A percentile compares a stretch with the other conserved stretches of the same genome.
phyloP scores from a whole-genome alignment of 2,329 filamentous ascomycete species.

The Cryphonectria naterciae region DNA sequence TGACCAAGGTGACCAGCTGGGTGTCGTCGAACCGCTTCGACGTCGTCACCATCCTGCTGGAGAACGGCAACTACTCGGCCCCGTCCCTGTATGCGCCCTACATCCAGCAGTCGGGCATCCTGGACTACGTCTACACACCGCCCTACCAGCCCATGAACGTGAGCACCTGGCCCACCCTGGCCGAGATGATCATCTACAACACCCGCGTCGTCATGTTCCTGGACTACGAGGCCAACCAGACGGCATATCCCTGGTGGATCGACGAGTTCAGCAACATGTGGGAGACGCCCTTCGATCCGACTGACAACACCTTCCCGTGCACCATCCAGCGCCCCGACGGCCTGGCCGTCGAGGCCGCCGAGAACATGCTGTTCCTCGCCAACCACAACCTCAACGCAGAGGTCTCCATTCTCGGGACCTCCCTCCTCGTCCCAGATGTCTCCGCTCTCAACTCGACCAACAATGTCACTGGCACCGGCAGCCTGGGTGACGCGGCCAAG shows the following conservation, averaged over 20 bases:
- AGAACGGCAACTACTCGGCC: conserved; percentile 76
- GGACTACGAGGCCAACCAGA: conserved; percentile 84
- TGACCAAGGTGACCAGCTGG: conserved; percentile 72
- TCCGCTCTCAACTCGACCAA: conserved; percentile 75
- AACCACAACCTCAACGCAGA: conserved; percentile 92
- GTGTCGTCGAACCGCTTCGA: conserved; percentile 79
- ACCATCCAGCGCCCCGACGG: conserved; percentile 73
- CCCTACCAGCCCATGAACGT: conserved; percentile 68
- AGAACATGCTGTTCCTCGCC: conserved; percentile 73
- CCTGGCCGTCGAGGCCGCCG: conserved; percentile 49
- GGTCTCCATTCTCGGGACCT: conserved; percentile 66
- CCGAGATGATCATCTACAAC: conserved; percentile 71
- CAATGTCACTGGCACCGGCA: conserved; percentile 65
- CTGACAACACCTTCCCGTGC: conserved; percentile 72
- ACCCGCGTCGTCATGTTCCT: conserved; percentile 80
- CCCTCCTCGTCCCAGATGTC: conserved; percentile 73
- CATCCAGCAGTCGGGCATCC: conserved; percentile 73
- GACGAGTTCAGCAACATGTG: conserved; percentile 88
- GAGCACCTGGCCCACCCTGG: conserved; percentile 82
- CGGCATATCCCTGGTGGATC: conserved; percentile 77
- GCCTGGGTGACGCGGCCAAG: conserved; percentile 65
- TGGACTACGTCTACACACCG: conserved; percentile 74
- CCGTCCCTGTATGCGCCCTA: conserved; percentile 67
- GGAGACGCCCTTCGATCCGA: conserved; percentile 85
- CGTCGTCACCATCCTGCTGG: conserved; percentile 83